These are phyloP conservation scores for Cercospora nicotianae DNA, from an alignment of 2,329 filamentous ascomycete species.

Conservation along the genomic window DNA sequence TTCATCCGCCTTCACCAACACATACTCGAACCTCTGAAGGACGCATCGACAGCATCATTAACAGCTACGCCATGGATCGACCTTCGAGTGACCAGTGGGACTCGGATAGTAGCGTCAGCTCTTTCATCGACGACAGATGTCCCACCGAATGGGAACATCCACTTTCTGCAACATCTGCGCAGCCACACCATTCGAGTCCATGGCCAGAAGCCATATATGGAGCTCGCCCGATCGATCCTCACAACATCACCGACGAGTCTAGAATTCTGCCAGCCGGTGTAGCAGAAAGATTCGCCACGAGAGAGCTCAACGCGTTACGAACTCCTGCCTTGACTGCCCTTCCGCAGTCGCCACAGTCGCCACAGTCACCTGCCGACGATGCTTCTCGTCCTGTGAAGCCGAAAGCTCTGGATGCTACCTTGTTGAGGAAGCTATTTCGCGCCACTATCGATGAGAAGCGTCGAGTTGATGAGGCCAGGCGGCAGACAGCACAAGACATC, in stretches of 20 bases:
- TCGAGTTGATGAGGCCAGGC: slow-evolving; percentile 15
- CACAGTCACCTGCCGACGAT: slow-evolving; percentile 2
- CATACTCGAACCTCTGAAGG: neutral
- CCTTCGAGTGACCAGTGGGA: slow-evolving; percentile 15
- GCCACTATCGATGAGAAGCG: slow-evolving; percentile 28
- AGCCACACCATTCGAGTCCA: neutral
- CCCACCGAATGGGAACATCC: slow-evolving; percentile 25
- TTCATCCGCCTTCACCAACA: slow-evolving; percentile 9
- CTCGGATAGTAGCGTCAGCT: slow-evolving; percentile 21
- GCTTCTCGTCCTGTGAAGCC: slow-evolving; percentile 3
- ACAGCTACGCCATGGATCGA: slow-evolving; percentile 12
- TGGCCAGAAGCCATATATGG: neutral
- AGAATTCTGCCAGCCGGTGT: neutral
- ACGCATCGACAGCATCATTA: slow-evolving; percentile 7
- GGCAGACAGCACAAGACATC: slow-evolving; percentile 8
- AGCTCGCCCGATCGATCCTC: neutral
- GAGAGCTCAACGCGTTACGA: slow-evolving; percentile 1
- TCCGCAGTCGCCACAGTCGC: slow-evolving; percentile 6
- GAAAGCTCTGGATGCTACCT: slow-evolving; percentile 20
- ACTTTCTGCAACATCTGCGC: neutral
- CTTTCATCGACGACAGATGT: slow-evolving; percentile 33
- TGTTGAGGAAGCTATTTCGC: slow-evolving; percentile 24
- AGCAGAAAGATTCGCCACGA: slow-evolving; percentile 2
- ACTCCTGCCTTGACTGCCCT: neutral
- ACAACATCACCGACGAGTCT: slow-evolving; percentile 3